These are phyloP conservation scores for Lachnellula suecica DNA, from an alignment of 2,329 filamentous ascomycete species.

Conservation along the genomic window DNA sequence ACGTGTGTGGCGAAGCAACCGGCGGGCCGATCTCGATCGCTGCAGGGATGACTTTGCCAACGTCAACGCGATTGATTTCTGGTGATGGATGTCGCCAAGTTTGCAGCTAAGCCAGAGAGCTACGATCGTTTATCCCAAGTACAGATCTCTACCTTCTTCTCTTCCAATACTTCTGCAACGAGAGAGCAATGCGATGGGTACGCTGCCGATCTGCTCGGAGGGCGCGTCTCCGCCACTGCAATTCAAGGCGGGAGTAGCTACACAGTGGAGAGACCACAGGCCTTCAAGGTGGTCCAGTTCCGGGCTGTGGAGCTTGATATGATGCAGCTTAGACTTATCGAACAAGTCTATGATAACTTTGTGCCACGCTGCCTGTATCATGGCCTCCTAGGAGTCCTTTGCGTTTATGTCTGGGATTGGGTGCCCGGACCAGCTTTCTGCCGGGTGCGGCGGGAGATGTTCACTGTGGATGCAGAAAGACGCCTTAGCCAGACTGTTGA, in stretches of 20 bases:
- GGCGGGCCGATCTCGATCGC: no score
- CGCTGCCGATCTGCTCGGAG: neutral
- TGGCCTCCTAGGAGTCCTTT: constrained; percentile 2
- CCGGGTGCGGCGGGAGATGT: constrained; percentile 7
- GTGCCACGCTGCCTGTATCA: constrained; percentile 3
- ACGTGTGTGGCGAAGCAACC: no score
- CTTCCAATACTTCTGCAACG: neutral
- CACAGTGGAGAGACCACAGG: neutral
- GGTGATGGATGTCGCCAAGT: no score
- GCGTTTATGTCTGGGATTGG: constrained; percentile 4
- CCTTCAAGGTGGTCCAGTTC: constrained; percentile 1
- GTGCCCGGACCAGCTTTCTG: constrained; percentile 9
- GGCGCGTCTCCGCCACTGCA: neutral
- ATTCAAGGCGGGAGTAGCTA: neutral
- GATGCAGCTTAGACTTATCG: neutral
- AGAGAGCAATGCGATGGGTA: neutral
- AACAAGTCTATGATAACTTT: constrained; percentile 6
- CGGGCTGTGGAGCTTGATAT: neutral
- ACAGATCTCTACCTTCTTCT: neutral
- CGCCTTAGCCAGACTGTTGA: constrained; percentile 9
- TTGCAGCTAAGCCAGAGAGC: no score
- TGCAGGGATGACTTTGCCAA: no score
- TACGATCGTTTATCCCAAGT: no score
- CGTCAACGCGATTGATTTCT: no score
- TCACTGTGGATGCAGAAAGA: constrained; percentile 3